Conservation (phyloP, 2,329 filamentous ascomycete genomes). For the Akanthomyces muscarius region DNA sequence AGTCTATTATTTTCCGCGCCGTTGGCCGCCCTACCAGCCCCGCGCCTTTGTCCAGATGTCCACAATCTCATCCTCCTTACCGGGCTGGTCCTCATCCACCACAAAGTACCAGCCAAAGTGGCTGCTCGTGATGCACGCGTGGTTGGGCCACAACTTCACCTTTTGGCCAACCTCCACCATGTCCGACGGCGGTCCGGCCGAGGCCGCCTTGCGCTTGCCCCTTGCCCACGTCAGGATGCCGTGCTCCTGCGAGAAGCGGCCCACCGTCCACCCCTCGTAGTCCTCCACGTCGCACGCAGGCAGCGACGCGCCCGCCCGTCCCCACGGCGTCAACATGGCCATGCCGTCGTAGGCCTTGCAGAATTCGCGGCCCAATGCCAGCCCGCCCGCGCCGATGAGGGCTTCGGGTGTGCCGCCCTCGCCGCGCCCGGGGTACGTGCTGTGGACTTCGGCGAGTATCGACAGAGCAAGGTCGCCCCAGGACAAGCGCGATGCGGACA, state of each 20-base stretch:
- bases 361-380: constrained; percentile 70
- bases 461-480: constrained; percentile 60
- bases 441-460: constrained; percentile 68
- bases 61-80: constrained; percentile 57
- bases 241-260: constrained; percentile 73
- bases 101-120: constrained; percentile 70
- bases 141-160: constrained; percentile 72
- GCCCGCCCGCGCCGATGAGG: constrained; percentile 62
- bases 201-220: constrained; percentile 26
- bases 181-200: constrained; percentile 17
- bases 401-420: constrained; percentile 51
- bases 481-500: constrained; percentile 39
- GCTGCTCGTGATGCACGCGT: constrained; percentile 72
- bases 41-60: constrained; percentile 60
- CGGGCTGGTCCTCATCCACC: constrained; percentile 58
- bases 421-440: constrained; percentile 60
- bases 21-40: constrained; percentile 23
- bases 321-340: constrained; percentile 64
- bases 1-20: neutral
- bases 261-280: constrained; percentile 61
- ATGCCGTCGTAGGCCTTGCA: constrained; percentile 69
- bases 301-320: constrained; percentile 27
- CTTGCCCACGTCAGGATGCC: constrained; percentile 60
- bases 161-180: constrained; percentile 59
- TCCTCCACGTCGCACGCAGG: constrained; percentile 31